These are phyloP conservation scores for Talaromyces sp. DNA, from an alignment of 2,329 filamentous ascomycete genomes.

Conservation along the genomic window DNA sequence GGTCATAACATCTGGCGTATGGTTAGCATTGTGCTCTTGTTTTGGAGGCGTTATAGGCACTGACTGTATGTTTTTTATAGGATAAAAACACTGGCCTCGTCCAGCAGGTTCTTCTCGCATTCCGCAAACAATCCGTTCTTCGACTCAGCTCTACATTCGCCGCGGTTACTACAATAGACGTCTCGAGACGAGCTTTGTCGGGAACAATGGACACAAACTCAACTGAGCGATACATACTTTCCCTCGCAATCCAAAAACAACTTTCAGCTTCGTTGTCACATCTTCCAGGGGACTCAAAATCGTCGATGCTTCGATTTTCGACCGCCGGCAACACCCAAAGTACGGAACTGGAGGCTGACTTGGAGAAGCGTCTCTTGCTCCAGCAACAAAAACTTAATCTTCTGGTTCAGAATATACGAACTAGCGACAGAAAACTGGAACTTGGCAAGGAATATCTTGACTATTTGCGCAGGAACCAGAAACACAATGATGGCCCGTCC, in stretches of 20 bases:
- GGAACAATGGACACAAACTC: conserved; percentile 20
- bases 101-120: conserved; percentile 62
- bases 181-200: conserved; percentile 30
- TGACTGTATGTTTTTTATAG: conserved; percentile 22
- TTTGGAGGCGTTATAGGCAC: neutral
- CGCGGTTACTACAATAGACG: conserved; percentile 52
- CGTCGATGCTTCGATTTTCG: conserved; percentile 52
- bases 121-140: conserved; percentile 70
- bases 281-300: conserved; percentile 27
- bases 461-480: conserved; percentile 44
- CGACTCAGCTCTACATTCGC: conserved; percentile 69
- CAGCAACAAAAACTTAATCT: conserved; percentile 48
- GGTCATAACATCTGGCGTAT: conserved; percentile 58
- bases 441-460: conserved; percentile 57
- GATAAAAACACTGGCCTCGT: conserved; percentile 73
- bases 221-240: conserved; percentile 31
- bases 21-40: conserved; percentile 29
- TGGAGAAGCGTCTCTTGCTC: conserved; percentile 40
- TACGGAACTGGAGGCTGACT: conserved; percentile 29
- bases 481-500: conserved; percentile 20
- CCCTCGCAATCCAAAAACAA: conserved; percentile 47
- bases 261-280: conserved; percentile 49
- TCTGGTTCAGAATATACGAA: conserved; percentile 48
- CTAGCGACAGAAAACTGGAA: conserved; percentile 52
- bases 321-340: conserved; percentile 25